These are phyloP conservation scores for Pistacia vera DNA, from an alignment of 345 rosid species.

Conservation along the genomic window DNA sequence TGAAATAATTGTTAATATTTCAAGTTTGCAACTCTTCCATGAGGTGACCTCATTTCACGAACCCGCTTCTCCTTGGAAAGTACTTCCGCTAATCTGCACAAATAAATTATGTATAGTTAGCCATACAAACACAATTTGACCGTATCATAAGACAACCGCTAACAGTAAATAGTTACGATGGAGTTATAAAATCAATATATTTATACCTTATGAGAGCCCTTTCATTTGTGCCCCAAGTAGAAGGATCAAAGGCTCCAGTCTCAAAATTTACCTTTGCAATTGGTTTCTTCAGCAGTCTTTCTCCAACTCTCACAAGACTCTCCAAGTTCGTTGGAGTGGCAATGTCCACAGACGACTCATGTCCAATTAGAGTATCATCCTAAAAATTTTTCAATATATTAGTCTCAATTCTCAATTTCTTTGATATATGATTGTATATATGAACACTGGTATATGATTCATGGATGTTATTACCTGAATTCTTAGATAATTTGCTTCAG, in stretches of 20 bases:
- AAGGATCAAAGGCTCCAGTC: slow-evolving; percentile 35
- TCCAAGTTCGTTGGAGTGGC: slow-evolving; percentile 55
- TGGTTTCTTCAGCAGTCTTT: slow-evolving; percentile 49
- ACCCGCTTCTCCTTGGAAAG: slow-evolving; percentile 46
- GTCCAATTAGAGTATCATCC: slow-evolving; percentile 51
- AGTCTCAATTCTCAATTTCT: no score
- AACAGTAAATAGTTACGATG: not conserved
- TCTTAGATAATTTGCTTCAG: slow-evolving; percentile 41
- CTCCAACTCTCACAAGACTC: slow-evolving; percentile 46
- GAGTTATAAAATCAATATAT: not conserved
- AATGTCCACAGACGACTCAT: slow-evolving; percentile 49
- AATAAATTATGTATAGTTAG: not conserved
- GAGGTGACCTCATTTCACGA: slow-evolving; percentile 40
- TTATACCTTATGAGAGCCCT: slow-evolving; percentile 46
- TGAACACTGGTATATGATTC: not conserved
- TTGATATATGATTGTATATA: not conserved
- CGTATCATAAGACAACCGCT: not conserved
- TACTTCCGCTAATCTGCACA: slow-evolving; percentile 41
- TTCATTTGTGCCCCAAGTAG: slow-evolving; percentile 36
- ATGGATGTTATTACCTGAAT: slow-evolving; percentile 39
- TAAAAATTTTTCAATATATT: slow-evolving; percentile 9
- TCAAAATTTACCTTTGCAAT: slow-evolving; percentile 53
- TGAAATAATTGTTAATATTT: no score
- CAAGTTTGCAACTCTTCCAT: slow-evolving; percentile 5
- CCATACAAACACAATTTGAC: not conserved